These are phyloP conservation scores for Kuraishia ogatae DNA, from an alignment of 805 yeast species.

Conservation along the genomic window DNA sequence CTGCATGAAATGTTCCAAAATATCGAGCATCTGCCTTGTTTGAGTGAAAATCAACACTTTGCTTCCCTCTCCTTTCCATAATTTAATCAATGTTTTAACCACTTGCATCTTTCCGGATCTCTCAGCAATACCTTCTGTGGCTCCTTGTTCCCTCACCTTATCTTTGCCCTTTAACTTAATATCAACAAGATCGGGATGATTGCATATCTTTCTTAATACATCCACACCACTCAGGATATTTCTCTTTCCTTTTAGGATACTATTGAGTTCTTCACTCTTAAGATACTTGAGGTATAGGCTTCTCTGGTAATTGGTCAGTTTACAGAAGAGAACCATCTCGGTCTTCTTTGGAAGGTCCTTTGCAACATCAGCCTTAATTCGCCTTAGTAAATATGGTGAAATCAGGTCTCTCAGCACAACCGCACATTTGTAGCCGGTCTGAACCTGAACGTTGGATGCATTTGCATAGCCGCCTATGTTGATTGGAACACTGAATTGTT, in stretches of 20 bases:
- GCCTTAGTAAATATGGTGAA: slow-evolving; percentile 78
- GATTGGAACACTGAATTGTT: slow-evolving; percentile 86
- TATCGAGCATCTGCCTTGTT: slow-evolving; percentile 88
- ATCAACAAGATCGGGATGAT: slow-evolving; percentile 83
- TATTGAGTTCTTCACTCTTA: slow-evolving; percentile 63
- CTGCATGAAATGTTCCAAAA: slow-evolving; percentile 60
- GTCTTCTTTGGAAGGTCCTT: slow-evolving; percentile 87
- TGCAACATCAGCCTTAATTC: slow-evolving; percentile 92
- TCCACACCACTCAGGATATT: slow-evolving; percentile 88
- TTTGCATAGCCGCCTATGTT: slow-evolving; percentile 98
- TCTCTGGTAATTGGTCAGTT: slow-evolving; percentile 69
- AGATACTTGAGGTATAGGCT: slow-evolving; percentile 67
- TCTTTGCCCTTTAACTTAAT: slow-evolving; percentile 26
- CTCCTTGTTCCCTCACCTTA: slow-evolving; percentile 8
- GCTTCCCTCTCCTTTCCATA: slow-evolving; percentile 75
- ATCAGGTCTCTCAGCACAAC: slow-evolving; percentile 81
- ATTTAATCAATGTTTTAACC: slow-evolving; percentile 57
- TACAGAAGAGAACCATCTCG: slow-evolving; percentile 91
- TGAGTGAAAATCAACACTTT: slow-evolving; percentile 85
- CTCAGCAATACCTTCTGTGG: slow-evolving; percentile 34
- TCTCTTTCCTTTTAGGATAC: slow-evolving; percentile 66
- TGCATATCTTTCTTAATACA: slow-evolving; percentile 83
- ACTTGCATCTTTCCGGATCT: slow-evolving; percentile 91
- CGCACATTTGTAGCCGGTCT: slow-evolving; percentile 94
- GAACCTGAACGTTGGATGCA: slow-evolving; percentile 92